phyloP scores from a whole-genome alignment of 306 rosid genomes.

The Vachellia collinsii region DNA sequence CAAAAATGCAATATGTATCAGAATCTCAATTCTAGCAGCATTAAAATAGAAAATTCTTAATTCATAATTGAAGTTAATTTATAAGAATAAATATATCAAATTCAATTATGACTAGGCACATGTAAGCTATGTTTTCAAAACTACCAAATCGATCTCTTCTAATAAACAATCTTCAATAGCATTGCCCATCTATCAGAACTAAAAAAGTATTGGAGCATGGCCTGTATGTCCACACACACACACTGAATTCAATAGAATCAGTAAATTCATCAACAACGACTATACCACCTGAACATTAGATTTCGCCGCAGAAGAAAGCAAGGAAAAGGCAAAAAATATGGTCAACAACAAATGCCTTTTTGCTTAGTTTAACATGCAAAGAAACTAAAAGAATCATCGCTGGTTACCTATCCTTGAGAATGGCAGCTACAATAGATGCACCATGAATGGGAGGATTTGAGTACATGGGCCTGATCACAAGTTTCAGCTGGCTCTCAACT shows the following conservation, averaged over 20 bases:
- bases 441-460: conserved; percentile 99
- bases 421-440: conserved; percentile 91
- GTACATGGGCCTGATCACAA: conserved; percentile 97
- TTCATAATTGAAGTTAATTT: background rate
- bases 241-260: background rate
- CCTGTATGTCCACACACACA: background rate
- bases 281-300: conserved; percentile 21
- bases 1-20: conserved; percentile 5
- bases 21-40: conserved; percentile 3
- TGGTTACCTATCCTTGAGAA: conserved; percentile 85
- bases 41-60: background rate
- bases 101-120: background rate
- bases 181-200: conserved; percentile 12
- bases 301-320: background rate
- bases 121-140: background rate
- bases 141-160: conserved; percentile 1
- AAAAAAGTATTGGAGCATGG: conserved; percentile 15
- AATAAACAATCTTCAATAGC: background rate
- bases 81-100: background rate
- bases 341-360: conserved; percentile 14
- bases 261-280: conserved; percentile 12
- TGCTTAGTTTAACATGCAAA: background rate
- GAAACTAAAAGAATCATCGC: conserved; percentile 3
- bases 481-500: conserved; percentile 97
- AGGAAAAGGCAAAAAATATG: background rate